Base-by-base conservation (phyloP, 139 green algal species). In the Micractinium sp. region DNA sequence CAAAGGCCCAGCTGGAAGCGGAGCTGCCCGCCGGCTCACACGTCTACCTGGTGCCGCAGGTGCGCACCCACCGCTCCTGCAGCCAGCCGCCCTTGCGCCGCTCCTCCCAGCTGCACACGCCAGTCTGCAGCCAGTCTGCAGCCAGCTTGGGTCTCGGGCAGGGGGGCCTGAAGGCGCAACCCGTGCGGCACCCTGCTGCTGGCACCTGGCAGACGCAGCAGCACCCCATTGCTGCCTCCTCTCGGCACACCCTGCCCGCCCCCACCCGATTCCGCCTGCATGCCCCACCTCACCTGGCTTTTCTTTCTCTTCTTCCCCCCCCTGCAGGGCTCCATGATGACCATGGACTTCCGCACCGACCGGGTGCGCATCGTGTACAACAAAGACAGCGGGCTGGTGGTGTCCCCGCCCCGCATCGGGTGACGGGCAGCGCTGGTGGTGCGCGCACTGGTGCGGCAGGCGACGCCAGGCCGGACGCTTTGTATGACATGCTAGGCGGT, bases 291-390 rank as follows among this genome's bases (percentile, higher is more conserved):
- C 47, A 5, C 47, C 47, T 56, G 7, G 9, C 47, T 56, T 9
- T 56, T 56, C 47, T 56, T 56, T 9, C 47, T 56, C 47, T 56
- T 56, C 47, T 56, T 5, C 47, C 47, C 16, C 14, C 22, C 23
- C 22, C 36, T 61, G 0, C 78, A 83, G 78, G 63, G 39, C 38
- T 36, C 29, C 41, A 81, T 87, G 71, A 61, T 90, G 78, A 90
- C 87, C 25, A 90, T 90, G 87, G 87, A 90, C 61, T 90, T 77
- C 73, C 69, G 87, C 56, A 85, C 27, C 15, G 38, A 87, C 47
- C 74, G 87, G 22, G 75, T 90, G 33, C 78, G 87, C 23, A 66
- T 87, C 33, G 35, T 90, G 4, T 74, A 53, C 33, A 27, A 81
- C 73, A 14, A 38, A 7, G 56, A 81, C 7, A 87, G 36, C 18